Evolutionary conservation across 106 monocot genomes (phyloP).

Genomic region (Dendrobium nobile): DNA sequence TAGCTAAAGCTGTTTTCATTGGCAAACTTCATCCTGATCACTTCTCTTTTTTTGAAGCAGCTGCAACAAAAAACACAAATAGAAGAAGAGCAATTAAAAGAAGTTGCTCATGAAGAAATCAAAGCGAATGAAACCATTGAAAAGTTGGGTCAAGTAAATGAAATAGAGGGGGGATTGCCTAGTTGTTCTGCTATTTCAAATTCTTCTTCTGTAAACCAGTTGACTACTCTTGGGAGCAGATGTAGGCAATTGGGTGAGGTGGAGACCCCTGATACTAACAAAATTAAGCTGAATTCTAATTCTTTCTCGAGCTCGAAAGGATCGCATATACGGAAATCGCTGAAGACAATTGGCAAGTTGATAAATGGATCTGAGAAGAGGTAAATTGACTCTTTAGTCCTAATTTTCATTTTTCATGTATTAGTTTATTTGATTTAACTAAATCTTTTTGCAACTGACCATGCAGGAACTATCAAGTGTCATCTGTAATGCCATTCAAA

Average conservation of each 20-base stretch:
- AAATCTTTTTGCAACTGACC: neutral
- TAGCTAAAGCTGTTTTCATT: neutral
- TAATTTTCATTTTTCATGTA: neutral
- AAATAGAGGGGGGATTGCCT: neutral
- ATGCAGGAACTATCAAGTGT: conserved; percentile 9
- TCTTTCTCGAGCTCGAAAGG: conserved; percentile 21
- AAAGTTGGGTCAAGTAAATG: too few species aligned
- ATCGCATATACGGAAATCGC: conserved; percentile 12
- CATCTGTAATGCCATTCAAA: conserved; percentile 8
- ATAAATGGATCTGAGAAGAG: conserved; percentile 12
- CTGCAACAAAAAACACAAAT: neutral
- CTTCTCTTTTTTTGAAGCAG: neutral
- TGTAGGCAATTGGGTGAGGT: conserved; percentile 12
- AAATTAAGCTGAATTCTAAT: conserved; percentile 10
- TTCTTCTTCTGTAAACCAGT: neutral
- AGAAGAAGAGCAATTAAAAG: neutral
- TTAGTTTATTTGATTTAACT: neutral
- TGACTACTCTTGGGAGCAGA: neutral
- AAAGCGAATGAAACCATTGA: neutral
- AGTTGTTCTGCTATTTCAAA: neutral
- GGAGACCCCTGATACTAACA: conserved; percentile 13
- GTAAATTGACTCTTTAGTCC: neutral
- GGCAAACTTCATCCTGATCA: neutral
- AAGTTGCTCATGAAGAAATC: neutral
- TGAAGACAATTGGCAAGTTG: conserved; percentile 13